A percentile compares a stretch with the other conserved stretches of the same genome.
Evolutionary conservation across 305 asterid species (phyloP).

Genomic region (Fraxinus nigra): DNA sequence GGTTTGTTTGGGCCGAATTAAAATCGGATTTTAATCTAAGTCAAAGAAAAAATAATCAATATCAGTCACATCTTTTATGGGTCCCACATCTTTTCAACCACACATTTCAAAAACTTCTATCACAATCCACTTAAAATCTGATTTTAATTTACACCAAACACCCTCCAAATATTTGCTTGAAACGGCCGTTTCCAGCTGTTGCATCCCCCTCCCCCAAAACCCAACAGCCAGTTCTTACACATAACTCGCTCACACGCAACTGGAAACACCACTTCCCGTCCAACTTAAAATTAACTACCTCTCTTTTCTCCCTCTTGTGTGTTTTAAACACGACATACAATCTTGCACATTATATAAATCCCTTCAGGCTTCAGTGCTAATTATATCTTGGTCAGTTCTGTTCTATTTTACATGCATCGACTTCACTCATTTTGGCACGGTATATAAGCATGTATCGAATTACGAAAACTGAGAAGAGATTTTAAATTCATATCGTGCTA

Average conservation of each 20-base stretch:
- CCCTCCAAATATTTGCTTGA: not conserved
- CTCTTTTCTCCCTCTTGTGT: not conserved
- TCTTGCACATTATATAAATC: not conserved
- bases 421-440: not conserved
- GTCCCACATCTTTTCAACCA: too few relatives aligned
- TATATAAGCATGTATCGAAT: not conserved
- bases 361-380: not conserved
- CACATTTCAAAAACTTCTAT: too few relatives aligned
- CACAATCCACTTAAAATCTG: too few relatives aligned
- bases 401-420: not conserved
- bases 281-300: not conserved
- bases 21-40: too few relatives aligned
- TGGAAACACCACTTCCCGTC: not conserved
- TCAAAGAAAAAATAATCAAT: too few relatives aligned
- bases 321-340: not conserved
- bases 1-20: too few relatives aligned
- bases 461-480: not conserved
- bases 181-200: not conserved
- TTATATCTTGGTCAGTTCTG: not conserved
- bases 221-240: not conserved
- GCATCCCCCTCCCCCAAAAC: not conserved
- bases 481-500: not conserved
- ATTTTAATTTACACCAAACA: too few relatives aligned
- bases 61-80: too few relatives aligned
- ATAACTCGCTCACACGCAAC: not conserved